Conservation (phyloP, 1,284 basidiomycete genomes). For the Cryptococcus wingfieldii region DNA sequence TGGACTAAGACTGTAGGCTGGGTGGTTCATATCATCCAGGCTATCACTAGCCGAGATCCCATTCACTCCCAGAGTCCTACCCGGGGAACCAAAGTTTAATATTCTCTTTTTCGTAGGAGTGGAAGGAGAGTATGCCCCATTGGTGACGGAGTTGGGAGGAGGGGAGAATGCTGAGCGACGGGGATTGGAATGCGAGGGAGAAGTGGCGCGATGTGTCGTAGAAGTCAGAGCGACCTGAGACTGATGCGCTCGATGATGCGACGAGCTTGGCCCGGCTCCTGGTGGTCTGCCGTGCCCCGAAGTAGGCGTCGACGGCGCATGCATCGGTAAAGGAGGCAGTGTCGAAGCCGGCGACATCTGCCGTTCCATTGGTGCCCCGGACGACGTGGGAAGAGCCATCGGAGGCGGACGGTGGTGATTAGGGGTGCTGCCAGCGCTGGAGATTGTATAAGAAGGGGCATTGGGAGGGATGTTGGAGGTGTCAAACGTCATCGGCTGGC, state of each 20-base stretch:
- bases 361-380: slow-evolving; percentile 16
- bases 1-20: slow-evolving; percentile 84
- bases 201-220: slow-evolving; percentile 14
- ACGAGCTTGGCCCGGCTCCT: slow-evolving; percentile 38
- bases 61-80: slow-evolving; percentile 18
- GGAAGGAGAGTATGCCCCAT: slow-evolving; percentile 34
- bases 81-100: slow-evolving; percentile 52
- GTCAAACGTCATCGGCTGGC: slow-evolving; percentile 35
- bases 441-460: slow-evolving; percentile 21
- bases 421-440: slow-evolving; percentile 41
- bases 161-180: slow-evolving; percentile 39
- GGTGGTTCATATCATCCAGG: slow-evolving; percentile 61
- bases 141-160: slow-evolving; percentile 21
- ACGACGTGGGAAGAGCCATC: slow-evolving; percentile 9
- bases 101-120: slow-evolving; percentile 52
- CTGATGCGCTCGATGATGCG: slow-evolving; percentile 43
- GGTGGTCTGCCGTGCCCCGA: slow-evolving; percentile 39
- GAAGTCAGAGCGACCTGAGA: slow-evolving; percentile 41
- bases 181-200: slow-evolving; percentile 25
- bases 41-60: slow-evolving; percentile 20
- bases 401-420: slow-evolving; percentile 45
- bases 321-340: slow-evolving; percentile 42
- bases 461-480: slow-evolving; percentile 29
- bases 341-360: slow-evolving; percentile 41
- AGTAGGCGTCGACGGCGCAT: slow-evolving; percentile 43